Percentiles rank a stretch among this genome's conserved stretches.
These are phyloP conservation scores for Dictyophora rubrovolvata DNA, from an alignment of 768 basidiomycete species.

Conservation along the genomic window DNA sequence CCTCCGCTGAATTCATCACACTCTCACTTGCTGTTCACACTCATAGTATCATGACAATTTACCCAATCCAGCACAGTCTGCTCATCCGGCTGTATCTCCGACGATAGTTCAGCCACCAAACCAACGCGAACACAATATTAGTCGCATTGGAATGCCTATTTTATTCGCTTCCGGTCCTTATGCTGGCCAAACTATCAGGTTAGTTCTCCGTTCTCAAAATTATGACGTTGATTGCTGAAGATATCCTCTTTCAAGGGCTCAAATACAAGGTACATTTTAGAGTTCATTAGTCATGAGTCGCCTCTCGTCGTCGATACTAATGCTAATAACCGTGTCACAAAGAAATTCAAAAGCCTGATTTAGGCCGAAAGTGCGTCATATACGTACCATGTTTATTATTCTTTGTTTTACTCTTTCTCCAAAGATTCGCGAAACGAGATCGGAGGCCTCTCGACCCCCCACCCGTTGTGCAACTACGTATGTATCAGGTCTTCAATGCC, in stretches of 20 bases:
- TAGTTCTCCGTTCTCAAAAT: background rate
- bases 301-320: background rate
- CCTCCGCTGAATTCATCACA: background rate
- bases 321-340: slow-evolving; percentile 21
- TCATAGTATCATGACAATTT: background rate
- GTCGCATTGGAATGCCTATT: slow-evolving; percentile 38
- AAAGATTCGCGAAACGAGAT: slow-evolving; percentile 37
- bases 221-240: background rate
- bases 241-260: background rate
- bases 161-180: slow-evolving; percentile 52
- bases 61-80: background rate
- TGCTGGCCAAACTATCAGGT: slow-evolving; percentile 38
- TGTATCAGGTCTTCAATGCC: slow-evolving; percentile 36
- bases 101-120: background rate
- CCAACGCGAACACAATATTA: slow-evolving; percentile 8
- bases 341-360: slow-evolving; percentile 55
- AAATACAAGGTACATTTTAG: slow-evolving; percentile 4
- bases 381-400: background rate
- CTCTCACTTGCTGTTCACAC: background rate
- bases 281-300: background rate
- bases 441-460: slow-evolving; percentile 58
- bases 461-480: slow-evolving; percentile 44
- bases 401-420: background rate
- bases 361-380: slow-evolving; percentile 50
- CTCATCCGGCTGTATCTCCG: background rate